phyloP scores from a whole-genome alignment of 2,329 filamentous ascomycete genomes.

The Botryotinia calthae region DNA sequence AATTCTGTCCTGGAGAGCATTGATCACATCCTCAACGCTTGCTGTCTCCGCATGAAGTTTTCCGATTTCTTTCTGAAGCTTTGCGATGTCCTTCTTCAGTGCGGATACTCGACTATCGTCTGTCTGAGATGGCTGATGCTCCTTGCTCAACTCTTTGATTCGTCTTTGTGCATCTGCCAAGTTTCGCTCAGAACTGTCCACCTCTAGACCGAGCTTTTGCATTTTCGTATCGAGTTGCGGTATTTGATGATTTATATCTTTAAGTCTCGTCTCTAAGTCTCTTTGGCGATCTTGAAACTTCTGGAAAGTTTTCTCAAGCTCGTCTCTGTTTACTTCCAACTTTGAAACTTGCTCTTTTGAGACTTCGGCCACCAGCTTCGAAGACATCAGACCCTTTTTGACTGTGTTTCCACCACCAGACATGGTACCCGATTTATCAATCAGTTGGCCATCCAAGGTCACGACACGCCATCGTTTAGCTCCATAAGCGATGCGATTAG shows the following conservation, averaged over 20 bases:
- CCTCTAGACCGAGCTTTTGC: constrained; percentile 84
- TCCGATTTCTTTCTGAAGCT: constrained; percentile 73
- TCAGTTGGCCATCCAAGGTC: constrained; percentile 89
- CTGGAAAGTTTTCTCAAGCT: constrained; percentile 77
- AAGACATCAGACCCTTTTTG: constrained; percentile 93
- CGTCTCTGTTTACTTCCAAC: constrained; percentile 82
- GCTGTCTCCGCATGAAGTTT: constrained; percentile 81
- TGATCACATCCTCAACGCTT: constrained; percentile 89
- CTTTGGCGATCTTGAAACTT: constrained; percentile 82
- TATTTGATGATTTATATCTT: constrained; percentile 71
- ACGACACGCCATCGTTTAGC: constrained; percentile 94
- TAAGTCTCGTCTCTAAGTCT: constrained; percentile 71
- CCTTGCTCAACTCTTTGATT: constrained; percentile 77
- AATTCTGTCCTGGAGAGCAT: constrained; percentile 89
- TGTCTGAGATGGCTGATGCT: constrained; percentile 75
- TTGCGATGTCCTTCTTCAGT: constrained; percentile 74
- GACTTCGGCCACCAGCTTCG: constrained; percentile 83
- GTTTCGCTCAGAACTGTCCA: constrained; percentile 83
- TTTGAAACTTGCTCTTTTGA: constrained; percentile 85
- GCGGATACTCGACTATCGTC: constrained; percentile 72
- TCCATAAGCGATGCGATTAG: constrained; percentile 94
- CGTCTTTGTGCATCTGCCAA: constrained; percentile 80
- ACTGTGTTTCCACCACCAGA: constrained; percentile 91
- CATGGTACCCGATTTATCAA: constrained; percentile 98
- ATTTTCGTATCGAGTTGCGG: constrained; percentile 85